Conservation (phyloP, 495 filamentous ascomycete species). For the Aspergillus ostianus region DNA sequence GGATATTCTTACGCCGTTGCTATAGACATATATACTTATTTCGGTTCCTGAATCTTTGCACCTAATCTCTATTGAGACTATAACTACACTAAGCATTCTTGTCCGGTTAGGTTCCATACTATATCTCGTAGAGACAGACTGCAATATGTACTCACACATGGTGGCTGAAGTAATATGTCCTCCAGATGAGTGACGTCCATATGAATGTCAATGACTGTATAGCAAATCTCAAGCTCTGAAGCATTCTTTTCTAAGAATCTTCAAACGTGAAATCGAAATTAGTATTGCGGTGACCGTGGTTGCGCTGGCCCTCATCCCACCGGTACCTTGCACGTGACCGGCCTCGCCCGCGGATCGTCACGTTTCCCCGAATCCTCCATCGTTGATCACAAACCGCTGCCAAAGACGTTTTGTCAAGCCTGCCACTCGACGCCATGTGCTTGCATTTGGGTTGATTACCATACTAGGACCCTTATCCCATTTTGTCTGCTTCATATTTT, state of each 20-base stretch:
- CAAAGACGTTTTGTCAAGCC: background rate
- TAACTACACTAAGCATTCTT: too few relatives aligned
- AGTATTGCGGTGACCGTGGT: background rate
- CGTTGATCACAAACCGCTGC: background rate
- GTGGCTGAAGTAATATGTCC: too few relatives aligned
- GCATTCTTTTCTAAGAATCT: too few relatives aligned
- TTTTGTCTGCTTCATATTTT: background rate
- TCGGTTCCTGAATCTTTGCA: background rate
- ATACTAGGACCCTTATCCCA: background rate
- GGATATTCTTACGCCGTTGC: background rate
- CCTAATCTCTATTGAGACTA: too few relatives aligned
- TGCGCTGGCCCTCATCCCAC: background rate
- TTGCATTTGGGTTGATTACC: background rate
- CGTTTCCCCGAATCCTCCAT: constrained; percentile 4
- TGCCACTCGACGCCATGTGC: background rate
- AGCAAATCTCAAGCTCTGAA: too few relatives aligned
- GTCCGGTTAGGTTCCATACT: too few relatives aligned
- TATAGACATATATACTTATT: background rate
- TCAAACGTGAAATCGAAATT: too few relatives aligned
- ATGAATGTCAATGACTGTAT: background rate
- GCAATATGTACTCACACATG: too few relatives aligned
- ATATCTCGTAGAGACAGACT: too few relatives aligned
- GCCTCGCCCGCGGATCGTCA: constrained; percentile 13
- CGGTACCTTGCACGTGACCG: constrained; percentile 14
- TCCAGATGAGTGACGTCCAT: too few relatives aligned